Evolutionary conservation across 1,284 basidiomycete genomes (phyloP), one percentile per base, ranked within the genome.

Genomic region (Marasmius tenuissimus): DNA sequence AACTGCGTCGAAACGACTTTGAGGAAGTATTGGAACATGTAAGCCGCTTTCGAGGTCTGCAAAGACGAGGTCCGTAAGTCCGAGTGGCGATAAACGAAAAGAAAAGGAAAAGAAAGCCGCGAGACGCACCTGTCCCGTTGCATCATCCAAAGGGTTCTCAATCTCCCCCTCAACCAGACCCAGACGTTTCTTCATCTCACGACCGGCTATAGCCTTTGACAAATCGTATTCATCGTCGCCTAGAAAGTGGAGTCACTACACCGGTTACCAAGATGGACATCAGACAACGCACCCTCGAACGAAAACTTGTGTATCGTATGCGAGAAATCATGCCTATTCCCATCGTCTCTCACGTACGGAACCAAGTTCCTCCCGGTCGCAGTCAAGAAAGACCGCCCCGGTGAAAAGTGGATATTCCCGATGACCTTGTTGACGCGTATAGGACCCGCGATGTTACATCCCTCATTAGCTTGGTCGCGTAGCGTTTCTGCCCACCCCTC

Each of bases 1-100:
- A 97, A 97, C 71, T 91, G 89, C 1, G 95, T 98, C 7, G 93
- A 94, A 39, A 98, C 96, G 52, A 97, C 96, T 75, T 99, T 99
- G 72, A 98, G 81, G 86, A 98, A 98, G 77, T 98, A 97, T 71
- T 95, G 94, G 84, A 94, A 96, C 94, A 96, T 94, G 72, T 92
- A 95, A 66, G 92, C 83, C 34, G 89, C 77, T 75, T 87, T 86
- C 64, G 71, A 75, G 1, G 89, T 90, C 87, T 91, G 2, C 4
- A 66, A 20, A 54, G 40, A 48, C 65, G 22, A 27, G 27, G 4
- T 2, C 27, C 2, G 33, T 58, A 42, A 57, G 52, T 47, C 34
- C 20, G 58, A 61, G 52, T 59, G 39, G 37, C n/a, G 27, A 27
- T 27, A 27, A 27, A 27, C 27, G 4, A 22, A 49, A 59, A 59